Evolutionary conservation across 495 filamentous ascomycete genomes (phyloP).

Genomic region (Neurospora sp.): DNA sequence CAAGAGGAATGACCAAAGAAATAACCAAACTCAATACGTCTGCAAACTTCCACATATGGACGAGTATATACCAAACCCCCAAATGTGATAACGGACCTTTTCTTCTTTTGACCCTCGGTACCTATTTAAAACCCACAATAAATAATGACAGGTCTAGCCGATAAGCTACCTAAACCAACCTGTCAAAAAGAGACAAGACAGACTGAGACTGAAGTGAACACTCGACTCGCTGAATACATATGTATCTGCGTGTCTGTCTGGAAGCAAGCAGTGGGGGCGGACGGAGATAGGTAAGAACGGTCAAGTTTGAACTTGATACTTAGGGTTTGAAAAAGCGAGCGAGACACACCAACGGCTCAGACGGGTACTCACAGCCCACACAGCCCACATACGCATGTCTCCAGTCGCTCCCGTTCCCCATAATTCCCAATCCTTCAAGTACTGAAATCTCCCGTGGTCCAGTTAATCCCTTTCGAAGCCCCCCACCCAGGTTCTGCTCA

Average conservation of each 20-base stretch:
- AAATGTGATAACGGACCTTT: neutral
- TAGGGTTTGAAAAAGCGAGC: neutral
- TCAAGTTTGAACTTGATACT: neutral
- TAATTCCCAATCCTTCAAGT: neutral
- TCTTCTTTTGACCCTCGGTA: neutral
- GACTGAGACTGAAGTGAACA: neutral
- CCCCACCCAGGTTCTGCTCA: neutral
- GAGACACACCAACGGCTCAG: neutral
- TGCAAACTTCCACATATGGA: no score
- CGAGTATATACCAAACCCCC: neutral
- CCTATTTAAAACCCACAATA: neutral
- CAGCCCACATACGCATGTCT: neutral
- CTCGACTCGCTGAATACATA: neutral
- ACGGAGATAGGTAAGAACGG: neutral
- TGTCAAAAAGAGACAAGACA: neutral
- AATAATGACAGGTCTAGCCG: neutral
- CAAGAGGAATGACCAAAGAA: no score
- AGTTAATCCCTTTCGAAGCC: neutral
- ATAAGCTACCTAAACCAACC: neutral
- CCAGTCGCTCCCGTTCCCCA: neutral
- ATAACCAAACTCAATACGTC: no score
- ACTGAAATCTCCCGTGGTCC: neutral
- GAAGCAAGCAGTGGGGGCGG: neutral
- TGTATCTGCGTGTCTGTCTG: neutral
- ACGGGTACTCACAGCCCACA: neutral